Evolutionary conservation across 805 yeast genomes (phyloP), one percentile per base, ranked within the genome.

Genomic region (Peterozyma toletana): DNA sequence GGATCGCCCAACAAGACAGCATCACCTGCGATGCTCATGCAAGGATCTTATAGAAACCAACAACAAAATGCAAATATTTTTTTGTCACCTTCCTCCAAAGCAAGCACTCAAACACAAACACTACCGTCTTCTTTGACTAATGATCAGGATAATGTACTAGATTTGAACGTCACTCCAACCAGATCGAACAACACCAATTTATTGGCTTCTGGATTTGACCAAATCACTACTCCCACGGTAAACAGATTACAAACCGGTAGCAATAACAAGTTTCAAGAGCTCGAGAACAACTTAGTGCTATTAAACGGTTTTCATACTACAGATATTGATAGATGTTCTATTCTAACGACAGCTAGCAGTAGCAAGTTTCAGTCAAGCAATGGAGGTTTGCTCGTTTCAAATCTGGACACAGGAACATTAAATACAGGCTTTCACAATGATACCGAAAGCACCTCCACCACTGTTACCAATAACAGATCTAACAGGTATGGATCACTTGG

Each of bases 1-100:
- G 70, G 66, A 7, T 65, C 72, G 0, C 59, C 71, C 6, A 56
- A 54, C 18, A 63, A 55, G 31, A 39, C 55, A 16, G 39, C 59
- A 17, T 47, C 53, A 3, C 38, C 43, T n/a, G 21, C 43, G 15
- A 31, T 41, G 13, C 14, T 30, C n/a, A 30, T 27, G 11, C 21
- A 31, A 17, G 31, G n/a, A 4, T 5, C 11, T 3, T 3, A 16
- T 5, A 17, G 14, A 11, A 11, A 15, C 13, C 38, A 36, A 14
- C 39, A 35, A 16, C 43, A 36, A 9, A 31, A 11, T 5, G 34
- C 34, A 17, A 39, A 39, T 3, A n/a, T 33, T n/a, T 30, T 39
- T 6, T 17, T 35, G n/a, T 39, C 46, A 21, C 42, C 42, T 2
- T 3, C 29, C 5, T 37, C 45, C 16, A 42, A 35, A n/a, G 30